Base-by-base conservation (phyloP, 345 rosid species). In the Microcos paniculata region DNA sequence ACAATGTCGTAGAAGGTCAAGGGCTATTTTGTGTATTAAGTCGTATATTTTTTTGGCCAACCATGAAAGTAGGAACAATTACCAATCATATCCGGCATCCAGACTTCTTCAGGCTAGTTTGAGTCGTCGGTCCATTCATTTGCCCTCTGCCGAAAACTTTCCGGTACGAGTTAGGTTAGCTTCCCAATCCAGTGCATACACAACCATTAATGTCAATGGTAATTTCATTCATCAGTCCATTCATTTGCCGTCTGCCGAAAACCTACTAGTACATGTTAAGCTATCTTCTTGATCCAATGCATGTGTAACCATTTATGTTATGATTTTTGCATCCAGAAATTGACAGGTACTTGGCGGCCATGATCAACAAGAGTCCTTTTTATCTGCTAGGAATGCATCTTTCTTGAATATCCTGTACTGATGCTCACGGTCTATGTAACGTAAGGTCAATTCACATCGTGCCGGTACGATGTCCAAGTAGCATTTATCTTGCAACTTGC, bases 231-330 rank as follows among this genome's bases (percentile, higher is more conserved):
- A 65, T 42, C 31, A 21, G 51, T 21, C 30, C 70, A 42, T 21
- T 4, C 70, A 66, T 66, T 64, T 64, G 19, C 70, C 70, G 49
- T 21, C 49, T 23, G 4, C 7, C 11, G 52, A 66, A 24, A 23
- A 19, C 68, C 6, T 3, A 35, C 6, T 35, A 4, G n/a, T 62
- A 8, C 38, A 18, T 23, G 45, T 18, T 62, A 33, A 62, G 24
- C 14, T 31, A 30, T 57, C 31, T 12, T 57, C 26, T 33, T 26
- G 3, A 19, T 19, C 28, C 7, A 24, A 35, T 35, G 40, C 15
- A 64, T 64, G 71, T 66, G 14, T 66, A 26, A 28, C 56, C 56
- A 68, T 68, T 68, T 68, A 26, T 48, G 40, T 14, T 57, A 16
- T 26, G 19, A 45, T 33, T 65, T 65, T 65, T 65, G 52, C 70